phyloP scores from a whole-genome alignment of 495 filamentous ascomycete species.

The Tuber calosporum region DNA sequence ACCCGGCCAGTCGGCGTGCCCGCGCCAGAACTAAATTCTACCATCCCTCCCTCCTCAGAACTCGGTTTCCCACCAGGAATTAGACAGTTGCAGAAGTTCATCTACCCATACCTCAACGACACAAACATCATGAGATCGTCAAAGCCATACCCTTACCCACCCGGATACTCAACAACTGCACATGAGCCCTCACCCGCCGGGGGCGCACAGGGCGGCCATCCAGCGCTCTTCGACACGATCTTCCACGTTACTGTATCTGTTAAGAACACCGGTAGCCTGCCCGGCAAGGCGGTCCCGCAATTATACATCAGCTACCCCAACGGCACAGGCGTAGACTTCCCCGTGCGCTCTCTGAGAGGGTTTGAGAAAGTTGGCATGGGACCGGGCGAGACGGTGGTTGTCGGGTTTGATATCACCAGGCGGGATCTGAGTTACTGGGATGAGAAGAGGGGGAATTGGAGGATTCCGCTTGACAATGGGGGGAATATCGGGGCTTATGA shows the following conservation, averaged over 20 bases:
- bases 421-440: constrained; percentile 86
- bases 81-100: constrained; percentile 63
- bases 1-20: constrained; percentile 51
- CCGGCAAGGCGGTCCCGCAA: constrained; percentile 72
- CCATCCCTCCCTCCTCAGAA: constrained; percentile 52
- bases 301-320: constrained; percentile 70
- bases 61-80: constrained; percentile 62
- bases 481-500: constrained; percentile 47
- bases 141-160: constrained; percentile 62
- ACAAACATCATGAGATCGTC: constrained; percentile 50
- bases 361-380: constrained; percentile 68
- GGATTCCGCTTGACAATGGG: constrained; percentile 51
- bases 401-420: constrained; percentile 67
- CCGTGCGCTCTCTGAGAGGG: constrained; percentile 63
- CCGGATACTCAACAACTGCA: constrained; percentile 55
- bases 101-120: constrained; percentile 75
- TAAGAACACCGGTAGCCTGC: constrained; percentile 59
- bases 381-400: constrained; percentile 51
- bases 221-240: constrained; percentile 66
- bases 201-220: constrained; percentile 79
- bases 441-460: constrained; percentile 71
- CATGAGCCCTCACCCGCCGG: constrained; percentile 60
- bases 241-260: constrained; percentile 57
- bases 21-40: constrained; percentile 58
- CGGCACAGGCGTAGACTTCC: constrained; percentile 57